Evolutionary conservation across 2,329 filamentous ascomycete species (phyloP).

Genomic region (Pseudocercospora eumusae): DNA sequence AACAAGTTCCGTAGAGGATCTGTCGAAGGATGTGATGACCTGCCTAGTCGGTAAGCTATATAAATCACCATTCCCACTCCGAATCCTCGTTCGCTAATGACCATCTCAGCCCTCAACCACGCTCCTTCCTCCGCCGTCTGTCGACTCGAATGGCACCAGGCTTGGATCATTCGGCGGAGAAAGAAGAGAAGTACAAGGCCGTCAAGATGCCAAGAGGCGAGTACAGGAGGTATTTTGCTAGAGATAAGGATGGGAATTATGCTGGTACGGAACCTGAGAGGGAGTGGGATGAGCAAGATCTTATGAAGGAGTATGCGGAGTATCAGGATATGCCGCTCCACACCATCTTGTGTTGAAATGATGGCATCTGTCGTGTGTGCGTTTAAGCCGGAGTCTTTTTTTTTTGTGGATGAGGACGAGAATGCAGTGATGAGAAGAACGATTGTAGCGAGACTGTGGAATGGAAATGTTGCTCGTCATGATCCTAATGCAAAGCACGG

Average conservation of each 20-base stretch:
- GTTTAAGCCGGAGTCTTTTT: neutral
- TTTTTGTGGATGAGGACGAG: neutral
- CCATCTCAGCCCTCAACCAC: slow-evolving; percentile 28
- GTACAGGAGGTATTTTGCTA: slow-evolving; percentile 32
- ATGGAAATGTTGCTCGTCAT: neutral
- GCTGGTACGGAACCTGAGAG: slow-evolving; percentile 37
- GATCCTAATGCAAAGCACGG: too few relatives aligned
- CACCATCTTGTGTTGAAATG: slow-evolving; percentile 22
- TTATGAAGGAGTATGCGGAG: slow-evolving; percentile 29
- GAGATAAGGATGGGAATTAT: slow-evolving; percentile 33
- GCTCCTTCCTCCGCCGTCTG: slow-evolving; percentile 34
- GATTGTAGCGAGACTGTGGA: neutral
- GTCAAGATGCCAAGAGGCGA: slow-evolving; percentile 38
- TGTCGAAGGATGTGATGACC: slow-evolving; percentile 22
- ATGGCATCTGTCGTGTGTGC: neutral
- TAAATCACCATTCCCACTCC: neutral
- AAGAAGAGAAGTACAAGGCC: slow-evolving; percentile 33
- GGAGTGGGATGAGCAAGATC: slow-evolving; percentile 33
- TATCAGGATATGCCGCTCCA: slow-evolving; percentile 32
- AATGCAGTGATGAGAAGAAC: neutral
- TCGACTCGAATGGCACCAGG: slow-evolving; percentile 29
- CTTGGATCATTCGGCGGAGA: slow-evolving; percentile 21
- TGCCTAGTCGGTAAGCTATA: slow-evolving; percentile 26
- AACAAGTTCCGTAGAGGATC: slow-evolving; percentile 25
- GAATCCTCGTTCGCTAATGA: neutral